Base-by-base conservation (phyloP, 805 yeast species). In the Candida quercuum region DNA sequence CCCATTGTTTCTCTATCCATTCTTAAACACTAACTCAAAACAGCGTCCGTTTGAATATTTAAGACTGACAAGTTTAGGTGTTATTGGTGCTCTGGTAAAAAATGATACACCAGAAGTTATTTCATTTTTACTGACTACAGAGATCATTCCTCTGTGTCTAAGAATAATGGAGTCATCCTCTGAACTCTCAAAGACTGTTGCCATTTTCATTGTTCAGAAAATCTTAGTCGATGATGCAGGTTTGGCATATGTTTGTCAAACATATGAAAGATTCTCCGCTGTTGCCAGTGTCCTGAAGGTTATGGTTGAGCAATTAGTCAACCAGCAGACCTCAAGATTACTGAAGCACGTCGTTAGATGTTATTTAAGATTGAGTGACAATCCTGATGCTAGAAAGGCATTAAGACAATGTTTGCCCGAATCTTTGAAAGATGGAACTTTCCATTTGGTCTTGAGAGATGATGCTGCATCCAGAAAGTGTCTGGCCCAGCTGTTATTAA, bases 31-130 rank as follows among this genome's bases (percentile, higher is more conserved):
- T 4, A 85, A 85, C 46, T 86, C 95, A 26, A 83, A 89, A 57
- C 89, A 87, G 48, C 72, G 96, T 47, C 85, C 96, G 8, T 93
- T 91, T 66, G 99, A 91, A 62, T 93, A 93, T 58, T 72, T 91
- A 52, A 72, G 98, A 46, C 72, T 91, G 46, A 93, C 99, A 1
- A 84, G 95, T 37, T 73, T 91, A 43, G 99, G 99, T 28, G 99
- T 91, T 6, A 86, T 91, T 57, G 99, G 99, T 16, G 98, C 99
- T 0, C 67, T 91, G 39, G 98, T 93, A 19, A 91, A 93, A 52
- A 91, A 89, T 59, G 99, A 91, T 55, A 85, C 96, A 4, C 87
- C 95, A 13, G 96, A 91, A 50, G 98, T 91, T 31, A 89, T 93
- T 45, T 85, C 85, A 45, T 91, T 93, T 55, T 65, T 91, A 52